Base-by-base conservation (phyloP, 2,329 filamentous ascomycete species). In the Calcarisporium arbuscula region DNA sequence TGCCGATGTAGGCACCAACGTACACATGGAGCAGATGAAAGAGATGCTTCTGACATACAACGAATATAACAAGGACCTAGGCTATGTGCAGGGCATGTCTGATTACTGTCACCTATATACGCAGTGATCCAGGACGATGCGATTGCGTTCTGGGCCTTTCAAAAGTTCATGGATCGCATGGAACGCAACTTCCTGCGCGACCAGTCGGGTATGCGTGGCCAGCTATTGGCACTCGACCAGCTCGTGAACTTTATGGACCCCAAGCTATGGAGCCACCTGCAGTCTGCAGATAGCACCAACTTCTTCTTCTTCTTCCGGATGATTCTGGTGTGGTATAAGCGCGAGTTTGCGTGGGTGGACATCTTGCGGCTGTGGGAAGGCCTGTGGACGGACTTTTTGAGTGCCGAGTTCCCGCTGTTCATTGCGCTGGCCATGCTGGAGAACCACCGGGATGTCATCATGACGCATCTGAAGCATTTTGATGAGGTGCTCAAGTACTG, bases 261-360 rank as follows among this genome's bases (percentile, higher is more conserved):
- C 0, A 85, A 88, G 54, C 77, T 98, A 7, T 96, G 95, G 61
- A 71, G 85, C 3, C 92, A 98, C 50, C 75, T 98, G 0, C 79
- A 94, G 57, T 80, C 76, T 12, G 85, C 89, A 15, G 94, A 98
- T 51, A 94, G 85, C 52, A 98, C 92, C 17, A 98, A 98, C 58
- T 98, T 98, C 62, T 98, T 98, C 64, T 98, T 98, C 68, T 96
- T 98, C 69, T 98, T 96, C 76, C 85, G 92, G 40, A 96, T 96
- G 92, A 71, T 98, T 21, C 71, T 98, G 2, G 92, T 98, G 8
- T 98, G 92, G 92, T 98, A 92, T 61, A 98, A 98, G 68, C 82
- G 92, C 30, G 92, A 98, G 60, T 98, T 98, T 50, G 74, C 79
- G 46, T 98, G 90, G 86, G 58, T 73, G 30, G 88, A 96, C 52